Evolutionary conservation across 345 rosid species (phyloP), one percentile per base, ranked within the genome.

Genomic region (Microthlaspi erraticum): DNA sequence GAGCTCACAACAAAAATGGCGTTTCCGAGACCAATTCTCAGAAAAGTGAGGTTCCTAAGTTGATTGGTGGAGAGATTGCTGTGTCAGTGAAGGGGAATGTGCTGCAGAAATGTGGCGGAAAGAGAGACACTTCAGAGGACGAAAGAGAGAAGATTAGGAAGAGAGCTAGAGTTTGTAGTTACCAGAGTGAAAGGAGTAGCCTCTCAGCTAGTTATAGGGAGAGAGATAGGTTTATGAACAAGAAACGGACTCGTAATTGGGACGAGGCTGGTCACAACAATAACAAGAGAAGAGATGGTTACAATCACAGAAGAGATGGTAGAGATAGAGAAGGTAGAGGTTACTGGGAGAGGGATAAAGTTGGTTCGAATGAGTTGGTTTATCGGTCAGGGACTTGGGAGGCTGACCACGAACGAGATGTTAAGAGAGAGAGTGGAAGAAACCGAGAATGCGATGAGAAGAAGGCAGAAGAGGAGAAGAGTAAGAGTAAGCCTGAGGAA

Each of bases 261-360:
- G 92, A 87, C 33, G 92, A 83, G 41, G 48, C 44, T 34, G 94
- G 84, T 76, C 73, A 76, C 59, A 60, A 76, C 59, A 60, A 59
- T 46, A 79, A 26, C 29, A 26, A 89, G 74, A 88, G 84, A 70
- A 86, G 87, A 77, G 91, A 86, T 67, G 18, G 64, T 76, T 77
- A 76, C 23, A 64, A 55, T 45, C 34, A 78, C 61, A 83, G 87
- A 79, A 82, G 91, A 66, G 89, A 84, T 60, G 73, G 87, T 81
- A 81, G 90, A 73, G 88, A 82, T 53, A 84, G 85, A 61, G 96
- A 91, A 64, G 64, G 68, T 2, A 88, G 82, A 60, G 97, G 99
- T 66, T 94, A 91, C 51, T 94, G 97, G 99, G 99, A 89, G 86
- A 91, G 96, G 85, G 99, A 89, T 58, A 83, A 83, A 26, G 70